These are phyloP conservation scores for Collybiopsis luxurians DNA, from an alignment of 768 basidiomycete species.

Conservation along the genomic window DNA sequence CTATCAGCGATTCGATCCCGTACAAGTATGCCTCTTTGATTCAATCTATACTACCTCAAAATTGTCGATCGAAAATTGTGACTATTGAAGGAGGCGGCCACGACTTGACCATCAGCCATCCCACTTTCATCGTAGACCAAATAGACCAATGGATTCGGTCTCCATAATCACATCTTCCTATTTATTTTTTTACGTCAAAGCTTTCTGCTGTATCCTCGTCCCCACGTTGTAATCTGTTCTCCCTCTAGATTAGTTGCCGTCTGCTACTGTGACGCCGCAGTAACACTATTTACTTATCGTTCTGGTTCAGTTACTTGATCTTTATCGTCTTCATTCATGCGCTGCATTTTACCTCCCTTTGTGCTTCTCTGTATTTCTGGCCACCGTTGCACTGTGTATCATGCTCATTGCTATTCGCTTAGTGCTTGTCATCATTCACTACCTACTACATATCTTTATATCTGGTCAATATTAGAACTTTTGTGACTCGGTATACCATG, in stretches of 20 bases:
- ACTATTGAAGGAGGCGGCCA: slow-evolving; percentile 53
- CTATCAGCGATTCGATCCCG: slow-evolving; percentile 39
- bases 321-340: neutral
- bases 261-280: no score
- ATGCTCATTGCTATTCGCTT: neutral
- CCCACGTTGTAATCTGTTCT: neutral
- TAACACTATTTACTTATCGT: neutral
- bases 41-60: slow-evolving; percentile 37
- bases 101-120: slow-evolving; percentile 46
- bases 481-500: no score
- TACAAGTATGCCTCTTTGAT: slow-evolving; percentile 52
- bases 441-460: neutral
- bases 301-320: neutral
- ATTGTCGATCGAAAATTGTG: slow-evolving; percentile 37
- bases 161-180: neutral
- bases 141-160: slow-evolving; percentile 2
- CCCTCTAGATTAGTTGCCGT: neutral
- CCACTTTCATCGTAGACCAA: slow-evolving; percentile 12
- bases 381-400: neutral
- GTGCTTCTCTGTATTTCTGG: neutral
- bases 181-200: neutral
- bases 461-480: slow-evolving; percentile 1
- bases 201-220: neutral
- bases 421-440: neutral
- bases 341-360: neutral